A percentile compares a stretch with the other conserved stretches of the same genome.
Conservation (phyloP, 352 stramenopile genomes). For the Phytophthora syringae region DNA sequence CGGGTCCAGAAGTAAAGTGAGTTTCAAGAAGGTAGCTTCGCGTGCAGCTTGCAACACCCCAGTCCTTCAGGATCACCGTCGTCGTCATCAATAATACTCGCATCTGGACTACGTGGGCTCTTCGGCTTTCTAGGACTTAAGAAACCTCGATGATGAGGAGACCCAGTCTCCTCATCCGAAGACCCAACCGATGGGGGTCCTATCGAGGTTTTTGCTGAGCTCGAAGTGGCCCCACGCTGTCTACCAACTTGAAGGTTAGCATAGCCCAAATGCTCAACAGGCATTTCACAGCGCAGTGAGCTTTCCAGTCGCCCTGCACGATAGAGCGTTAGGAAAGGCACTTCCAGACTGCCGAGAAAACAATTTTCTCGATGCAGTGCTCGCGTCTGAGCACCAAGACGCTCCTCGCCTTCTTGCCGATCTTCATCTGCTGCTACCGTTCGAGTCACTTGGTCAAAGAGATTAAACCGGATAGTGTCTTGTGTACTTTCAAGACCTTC, state of each 20-base stretch:
- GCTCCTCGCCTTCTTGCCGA: constrained; percentile 40
- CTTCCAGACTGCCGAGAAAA: constrained; percentile 82
- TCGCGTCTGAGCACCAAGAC: constrained; percentile 28
- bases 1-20: constrained; percentile 91
- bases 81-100: constrained; percentile 30
- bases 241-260: constrained; percentile 42
- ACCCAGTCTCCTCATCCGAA: constrained; percentile 19
- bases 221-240: constrained; percentile 6
- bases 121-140: constrained; percentile 15
- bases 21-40: constrained; percentile 80
- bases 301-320: constrained; percentile 79
- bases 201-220: constrained; percentile 6
- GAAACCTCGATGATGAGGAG: no score
- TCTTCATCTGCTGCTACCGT: constrained; percentile 25
- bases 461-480: constrained; percentile 82
- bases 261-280: constrained; percentile 89
- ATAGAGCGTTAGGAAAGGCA: constrained; percentile 92
- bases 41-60: constrained; percentile 48
- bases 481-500: constrained; percentile 66
- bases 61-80: constrained; percentile 44
- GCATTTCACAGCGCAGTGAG: constrained; percentile 81
- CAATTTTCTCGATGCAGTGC: constrained; percentile 78
- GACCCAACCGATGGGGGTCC: constrained; percentile 15
- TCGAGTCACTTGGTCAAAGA: constrained; percentile 91
- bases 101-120: constrained; percentile 11